These are phyloP conservation scores for Leishmania turanica DNA, from an alignment of 208 protist species.

Conservation along the genomic window DNA sequence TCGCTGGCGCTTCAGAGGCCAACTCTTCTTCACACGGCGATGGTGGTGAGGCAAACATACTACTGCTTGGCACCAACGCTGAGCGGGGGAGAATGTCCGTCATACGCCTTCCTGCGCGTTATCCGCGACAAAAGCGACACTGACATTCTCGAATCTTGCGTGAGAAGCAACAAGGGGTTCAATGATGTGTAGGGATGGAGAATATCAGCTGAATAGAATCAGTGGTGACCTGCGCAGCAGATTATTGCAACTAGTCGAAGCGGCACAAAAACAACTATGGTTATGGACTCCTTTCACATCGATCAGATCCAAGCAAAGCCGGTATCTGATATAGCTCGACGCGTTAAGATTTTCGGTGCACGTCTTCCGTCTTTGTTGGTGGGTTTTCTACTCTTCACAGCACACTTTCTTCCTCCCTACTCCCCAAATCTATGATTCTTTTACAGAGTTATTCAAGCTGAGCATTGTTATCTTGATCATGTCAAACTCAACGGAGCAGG, in stretches of 20 bases:
- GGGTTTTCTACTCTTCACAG: neutral
- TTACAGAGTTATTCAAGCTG: neutral
- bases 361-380: neutral
- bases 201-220: neutral
- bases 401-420: neutral
- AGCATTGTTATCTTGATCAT: slow-evolving; percentile 11
- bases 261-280: neutral
- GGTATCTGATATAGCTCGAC: neutral
- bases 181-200: slow-evolving; percentile 16
- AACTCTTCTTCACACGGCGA: slow-evolving; percentile 33
- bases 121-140: slow-evolving; percentile 50
- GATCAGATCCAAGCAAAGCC: neutral
- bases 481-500: slow-evolving; percentile 53
- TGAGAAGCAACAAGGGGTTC: slow-evolving; percentile 37
- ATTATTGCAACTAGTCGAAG: neutral
- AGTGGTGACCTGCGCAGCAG: neutral
- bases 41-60: slow-evolving; percentile 45
- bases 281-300: neutral
- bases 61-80: slow-evolving; percentile 50
- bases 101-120: slow-evolving; percentile 60
- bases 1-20: slow-evolving; percentile 21
- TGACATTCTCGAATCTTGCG: slow-evolving; percentile 58
- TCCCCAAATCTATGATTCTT: slow-evolving; percentile 2
- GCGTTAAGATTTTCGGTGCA: neutral
- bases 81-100: slow-evolving; percentile 47